Percentiles rank a stretch among this genome's conserved stretches.
Evolutionary conservation across 75 land plant species (phyloP).

Genomic region (Larix kaempferi): DNA sequence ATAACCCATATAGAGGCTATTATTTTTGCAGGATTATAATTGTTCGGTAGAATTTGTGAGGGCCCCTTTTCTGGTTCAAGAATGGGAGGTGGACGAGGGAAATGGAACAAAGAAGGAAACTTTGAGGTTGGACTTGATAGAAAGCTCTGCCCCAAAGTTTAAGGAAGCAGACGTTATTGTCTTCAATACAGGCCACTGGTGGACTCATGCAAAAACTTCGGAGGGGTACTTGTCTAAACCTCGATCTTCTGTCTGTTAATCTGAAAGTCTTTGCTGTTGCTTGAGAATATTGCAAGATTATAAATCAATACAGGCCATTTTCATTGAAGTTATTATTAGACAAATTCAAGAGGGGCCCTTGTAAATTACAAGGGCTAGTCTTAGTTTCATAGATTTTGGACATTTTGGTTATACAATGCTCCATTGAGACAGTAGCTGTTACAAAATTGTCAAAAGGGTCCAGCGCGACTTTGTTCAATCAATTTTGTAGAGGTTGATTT

Average conservation of each 20-base stretch:
- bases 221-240: constrained; percentile 48
- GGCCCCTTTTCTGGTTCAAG: constrained; percentile 73
- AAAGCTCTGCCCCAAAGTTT: constrained; percentile 41
- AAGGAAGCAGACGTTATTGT: constrained; percentile 73
- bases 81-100: constrained; percentile 46
- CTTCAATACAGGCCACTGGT: constrained; percentile 98
- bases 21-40: constrained; percentile 53
- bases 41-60: constrained; percentile 74
- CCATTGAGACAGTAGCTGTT: not conserved
- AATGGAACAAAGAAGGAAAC: constrained; percentile 59
- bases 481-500: too few species aligned
- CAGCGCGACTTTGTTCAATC: too few species aligned
- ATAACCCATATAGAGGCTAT: too few species aligned
- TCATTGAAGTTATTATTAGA: too few species aligned
- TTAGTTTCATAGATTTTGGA: not conserved
- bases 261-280: not conserved
- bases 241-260: not conserved
- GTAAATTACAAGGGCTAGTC: not conserved
- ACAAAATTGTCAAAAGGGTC: not conserved
- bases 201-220: constrained; percentile 89
- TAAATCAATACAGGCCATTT: too few species aligned
- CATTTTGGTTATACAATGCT: not conserved
- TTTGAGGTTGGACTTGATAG: constrained; percentile 65
- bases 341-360: not conserved
- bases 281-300: not conserved